Percentiles rank a stretch among this genome's conserved stretches.
These are phyloP conservation scores for Nicotiana otophora DNA, from an alignment of 257 asterid genomes.

Conservation along the genomic window DNA sequence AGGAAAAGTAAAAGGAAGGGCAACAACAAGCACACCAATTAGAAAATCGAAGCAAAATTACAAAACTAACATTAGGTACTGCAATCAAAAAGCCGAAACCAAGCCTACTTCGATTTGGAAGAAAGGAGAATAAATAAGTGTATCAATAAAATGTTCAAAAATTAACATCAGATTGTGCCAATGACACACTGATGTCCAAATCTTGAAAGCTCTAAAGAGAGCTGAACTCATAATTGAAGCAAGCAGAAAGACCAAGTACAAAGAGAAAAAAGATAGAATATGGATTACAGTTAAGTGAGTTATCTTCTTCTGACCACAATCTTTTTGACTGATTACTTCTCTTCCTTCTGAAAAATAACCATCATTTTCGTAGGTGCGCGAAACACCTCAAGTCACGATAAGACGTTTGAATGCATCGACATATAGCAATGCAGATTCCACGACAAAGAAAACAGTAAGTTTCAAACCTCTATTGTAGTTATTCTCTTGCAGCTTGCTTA, in stretches of 20 bases:
- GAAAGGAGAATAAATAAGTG: neutral
- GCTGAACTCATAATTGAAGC: neutral
- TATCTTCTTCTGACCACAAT: neutral
- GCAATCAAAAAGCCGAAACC: too few species aligned
- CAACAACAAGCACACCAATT: too few species aligned
- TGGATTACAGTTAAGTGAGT: neutral
- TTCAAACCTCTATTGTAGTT: neutral
- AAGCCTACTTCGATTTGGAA: neutral
- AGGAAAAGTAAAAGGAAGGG: too few species aligned
- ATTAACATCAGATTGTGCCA: neutral
- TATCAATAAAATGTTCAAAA: neutral
- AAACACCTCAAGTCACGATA: neutral
- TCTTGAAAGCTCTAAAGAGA: neutral
- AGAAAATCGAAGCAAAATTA: too few species aligned
- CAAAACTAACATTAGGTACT: too few species aligned
- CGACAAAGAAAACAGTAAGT: neutral
- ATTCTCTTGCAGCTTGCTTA: constrained; percentile 31
- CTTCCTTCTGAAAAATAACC: neutral
- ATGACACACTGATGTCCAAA: neutral
- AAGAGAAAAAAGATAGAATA: neutral
- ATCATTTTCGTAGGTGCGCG: neutral
- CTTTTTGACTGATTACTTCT: neutral
- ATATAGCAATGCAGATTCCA: too few species aligned
- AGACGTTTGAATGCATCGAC: neutral
- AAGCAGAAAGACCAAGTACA: neutral